phyloP scores from a whole-genome alignment of 2,329 filamentous ascomycete species.

The Dendrostoma leiphaemia region DNA sequence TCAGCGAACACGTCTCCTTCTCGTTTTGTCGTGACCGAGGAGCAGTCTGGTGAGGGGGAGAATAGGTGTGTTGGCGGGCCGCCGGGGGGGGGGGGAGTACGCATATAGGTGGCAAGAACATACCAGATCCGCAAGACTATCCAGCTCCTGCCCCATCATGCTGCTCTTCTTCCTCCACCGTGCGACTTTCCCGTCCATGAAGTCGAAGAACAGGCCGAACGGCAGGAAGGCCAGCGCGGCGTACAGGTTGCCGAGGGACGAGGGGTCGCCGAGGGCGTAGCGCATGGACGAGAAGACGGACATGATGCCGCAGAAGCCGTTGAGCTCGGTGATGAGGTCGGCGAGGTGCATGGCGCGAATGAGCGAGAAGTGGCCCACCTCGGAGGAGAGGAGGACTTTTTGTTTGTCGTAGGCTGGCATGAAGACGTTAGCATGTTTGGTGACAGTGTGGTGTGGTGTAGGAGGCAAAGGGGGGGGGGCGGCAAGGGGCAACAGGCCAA shows the following conservation, averaged over 20 bases:
- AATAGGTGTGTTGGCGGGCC: not conserved
- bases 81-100: constrained; percentile 1
- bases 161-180: constrained; percentile 96
- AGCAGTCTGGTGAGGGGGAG: not conserved
- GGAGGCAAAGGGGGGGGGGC: not conserved
- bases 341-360: constrained; percentile 72
- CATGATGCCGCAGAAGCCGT: constrained; percentile 88
- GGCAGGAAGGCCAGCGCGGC: constrained; percentile 83
- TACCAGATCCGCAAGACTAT: constrained; percentile 94
- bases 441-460: too few relatives aligned
- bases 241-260: constrained; percentile 70
- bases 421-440: too few relatives aligned
- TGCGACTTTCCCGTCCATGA: constrained; percentile 95
- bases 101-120: too few relatives aligned
- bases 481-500: too few relatives aligned
- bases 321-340: constrained; percentile 79
- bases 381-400: constrained; percentile 66
- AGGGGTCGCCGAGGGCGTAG: constrained; percentile 76
- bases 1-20: too few relatives aligned
- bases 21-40: not conserved
- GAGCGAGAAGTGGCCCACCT: constrained; percentile 72
- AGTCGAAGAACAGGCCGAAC: constrained; percentile 94
- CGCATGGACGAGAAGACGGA: constrained; percentile 93
- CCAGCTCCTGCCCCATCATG: constrained; percentile 95
- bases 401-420: constrained; percentile 75